Evolutionary conservation across 2,329 filamentous ascomycete species (phyloP).

Genomic region (Madurella fahalii): DNA sequence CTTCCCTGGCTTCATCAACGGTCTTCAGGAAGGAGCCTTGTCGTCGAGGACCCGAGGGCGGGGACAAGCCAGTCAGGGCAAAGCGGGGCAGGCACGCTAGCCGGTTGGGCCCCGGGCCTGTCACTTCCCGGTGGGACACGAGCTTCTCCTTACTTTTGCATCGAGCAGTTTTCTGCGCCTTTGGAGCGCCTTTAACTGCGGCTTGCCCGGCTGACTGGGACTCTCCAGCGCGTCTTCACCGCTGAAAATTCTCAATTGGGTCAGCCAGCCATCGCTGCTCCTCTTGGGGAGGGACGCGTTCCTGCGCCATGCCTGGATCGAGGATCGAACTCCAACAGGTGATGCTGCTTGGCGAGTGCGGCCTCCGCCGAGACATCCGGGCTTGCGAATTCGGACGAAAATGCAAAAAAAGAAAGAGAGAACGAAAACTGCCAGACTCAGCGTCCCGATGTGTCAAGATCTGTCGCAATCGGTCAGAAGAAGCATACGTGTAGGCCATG

Average conservation of each 20-base stretch:
- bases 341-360: too few relatives aligned
- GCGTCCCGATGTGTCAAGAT: slow-evolving; percentile 9
- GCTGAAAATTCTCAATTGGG: slow-evolving; percentile 1
- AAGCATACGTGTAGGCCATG: slow-evolving; percentile 4
- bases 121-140: not conserved
- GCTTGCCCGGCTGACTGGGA: not conserved
- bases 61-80: slow-evolving; percentile 1
- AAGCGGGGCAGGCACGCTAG: not conserved
- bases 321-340: too few relatives aligned
- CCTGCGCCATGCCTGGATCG: too few relatives aligned
- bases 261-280: too few relatives aligned
- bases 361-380: not conserved
- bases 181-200: not conserved
- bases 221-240: slow-evolving; percentile 8
- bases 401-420: slow-evolving; percentile 3
- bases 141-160: slow-evolving; percentile 11
- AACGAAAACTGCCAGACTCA: not conserved
- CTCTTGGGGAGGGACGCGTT: too few relatives aligned
- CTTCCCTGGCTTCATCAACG: not conserved
- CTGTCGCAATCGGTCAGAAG: slow-evolving; percentile 18
- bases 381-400: not conserved
- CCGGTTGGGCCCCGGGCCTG: slow-evolving; percentile 2
- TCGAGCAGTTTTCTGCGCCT: not conserved
- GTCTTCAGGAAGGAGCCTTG: not conserved
- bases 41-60: slow-evolving; percentile 4